A percentile compares a stretch with the other conserved stretches of the same genome.
phyloP scores from a whole-genome alignment of 2,329 filamentous ascomycete genomes.

The Fusarium sp. region DNA sequence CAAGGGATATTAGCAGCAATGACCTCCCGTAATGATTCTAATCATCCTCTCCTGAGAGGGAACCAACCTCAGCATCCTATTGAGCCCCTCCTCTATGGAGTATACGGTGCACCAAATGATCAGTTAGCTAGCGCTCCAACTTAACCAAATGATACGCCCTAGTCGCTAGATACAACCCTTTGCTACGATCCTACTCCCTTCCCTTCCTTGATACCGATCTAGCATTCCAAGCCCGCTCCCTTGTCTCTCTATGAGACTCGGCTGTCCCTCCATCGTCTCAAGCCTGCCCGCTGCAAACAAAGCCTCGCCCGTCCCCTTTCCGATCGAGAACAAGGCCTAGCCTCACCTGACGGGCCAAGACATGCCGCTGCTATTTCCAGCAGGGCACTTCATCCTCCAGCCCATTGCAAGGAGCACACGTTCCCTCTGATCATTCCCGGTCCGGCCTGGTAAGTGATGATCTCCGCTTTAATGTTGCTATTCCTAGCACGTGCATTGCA shows the following conservation, averaged over 20 bases:
- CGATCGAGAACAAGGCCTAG: not conserved
- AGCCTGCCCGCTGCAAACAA: constrained; percentile 11
- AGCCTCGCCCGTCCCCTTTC: not conserved
- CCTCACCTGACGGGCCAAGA: constrained; percentile 8
- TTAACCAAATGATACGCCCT: constrained; percentile 6
- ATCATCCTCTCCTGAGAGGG: constrained; percentile 10
- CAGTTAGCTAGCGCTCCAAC: not conserved
- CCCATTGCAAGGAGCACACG: constrained; percentile 5
- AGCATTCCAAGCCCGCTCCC: constrained; percentile 5
- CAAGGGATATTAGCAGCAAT: constrained; percentile 12
- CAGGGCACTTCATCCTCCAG: constrained; percentile 1
- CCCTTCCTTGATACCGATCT: not conserved
- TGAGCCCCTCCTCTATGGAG: not conserved
- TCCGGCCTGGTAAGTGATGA: constrained; percentile 1
- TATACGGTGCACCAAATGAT: constrained; percentile 10
- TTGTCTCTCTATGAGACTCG: constrained; percentile 1
- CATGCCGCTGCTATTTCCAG: constrained; percentile 8
- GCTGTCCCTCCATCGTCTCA: constrained; percentile 16
- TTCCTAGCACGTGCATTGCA: constrained; percentile 19
- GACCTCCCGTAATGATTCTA: constrained; percentile 10
- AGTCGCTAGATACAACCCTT: not conserved
- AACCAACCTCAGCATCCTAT: constrained; percentile 8
- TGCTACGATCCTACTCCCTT: not conserved
- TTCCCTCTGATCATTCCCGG: constrained; percentile 11
- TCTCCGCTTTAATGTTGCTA: constrained; percentile 31